Evolutionary conservation across 805 yeast genomes (phyloP).

Genomic region (Phaffomyces thermotolerans): DNA sequence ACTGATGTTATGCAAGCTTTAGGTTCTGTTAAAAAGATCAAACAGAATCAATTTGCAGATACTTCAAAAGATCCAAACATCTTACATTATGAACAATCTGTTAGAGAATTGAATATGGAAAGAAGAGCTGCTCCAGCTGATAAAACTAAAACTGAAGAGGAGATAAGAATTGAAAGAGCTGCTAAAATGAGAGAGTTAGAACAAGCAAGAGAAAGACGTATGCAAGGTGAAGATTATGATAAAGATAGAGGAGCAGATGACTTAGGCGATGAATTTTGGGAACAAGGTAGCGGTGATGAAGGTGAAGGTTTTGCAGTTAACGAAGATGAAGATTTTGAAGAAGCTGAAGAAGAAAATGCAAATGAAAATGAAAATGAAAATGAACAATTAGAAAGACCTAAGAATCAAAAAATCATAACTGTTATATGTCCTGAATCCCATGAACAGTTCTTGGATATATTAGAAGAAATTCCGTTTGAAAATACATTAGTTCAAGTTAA

Average conservation of each 20-base stretch:
- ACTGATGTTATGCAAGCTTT: constrained; percentile 60
- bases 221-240: constrained; percentile 51
- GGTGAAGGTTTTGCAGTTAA: constrained; percentile 35
- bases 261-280: constrained; percentile 64
- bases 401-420: constrained; percentile 12
- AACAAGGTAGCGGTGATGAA: constrained; percentile 39
- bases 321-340: constrained; percentile 22
- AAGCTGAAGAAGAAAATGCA: constrained; percentile 36
- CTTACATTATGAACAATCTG: constrained; percentile 56
- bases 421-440: constrained; percentile 43
- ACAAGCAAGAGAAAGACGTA: constrained; percentile 60
- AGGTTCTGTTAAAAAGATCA: constrained; percentile 27
- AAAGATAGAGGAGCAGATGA: constrained; percentile 58
- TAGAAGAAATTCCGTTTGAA: constrained; percentile 29
- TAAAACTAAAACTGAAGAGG: constrained; percentile 74
- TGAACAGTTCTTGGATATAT: constrained; percentile 32
- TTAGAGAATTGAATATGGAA: constrained; percentile 59
- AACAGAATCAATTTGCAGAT: constrained; percentile 6
- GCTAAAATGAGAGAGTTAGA: constrained; percentile 59
- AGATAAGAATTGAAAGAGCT: constrained; percentile 49
- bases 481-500: constrained; percentile 44
- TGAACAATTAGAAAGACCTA: constrained; percentile 21
- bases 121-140: constrained; percentile 77
- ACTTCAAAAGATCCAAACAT: constrained; percentile 31
- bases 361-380: constrained; percentile 34